Conservation (phyloP, 306 rosid genomes). For the Medicago arabica region DNA sequence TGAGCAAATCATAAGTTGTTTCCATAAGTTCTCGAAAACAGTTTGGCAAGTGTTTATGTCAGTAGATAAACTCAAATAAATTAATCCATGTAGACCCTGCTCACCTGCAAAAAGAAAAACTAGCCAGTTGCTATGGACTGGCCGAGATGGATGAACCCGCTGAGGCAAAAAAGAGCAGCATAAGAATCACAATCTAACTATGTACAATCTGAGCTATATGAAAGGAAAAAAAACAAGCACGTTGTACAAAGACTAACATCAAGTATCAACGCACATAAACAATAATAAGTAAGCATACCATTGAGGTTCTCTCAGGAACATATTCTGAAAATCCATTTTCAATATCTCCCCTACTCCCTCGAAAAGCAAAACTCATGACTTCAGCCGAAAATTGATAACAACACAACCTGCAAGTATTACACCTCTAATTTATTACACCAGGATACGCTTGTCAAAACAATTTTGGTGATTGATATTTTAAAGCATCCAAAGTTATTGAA, state of each 20-base stretch:
- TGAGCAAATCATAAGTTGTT: not conserved
- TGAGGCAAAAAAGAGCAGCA: conserved; percentile 26
- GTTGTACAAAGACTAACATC: conserved; percentile 8
- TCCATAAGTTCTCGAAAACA: not conserved
- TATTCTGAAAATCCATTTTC: conserved; percentile 75
- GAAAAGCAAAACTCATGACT: conserved; percentile 71
- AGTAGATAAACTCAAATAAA: not conserved
- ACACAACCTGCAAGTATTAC: conserved; percentile 37
- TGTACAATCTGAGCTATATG: conserved; percentile 3
- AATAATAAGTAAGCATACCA: conserved; percentile 49
- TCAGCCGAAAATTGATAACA: conserved; percentile 16
- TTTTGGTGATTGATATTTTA: not conserved
- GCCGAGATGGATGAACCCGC: conserved; percentile 51
- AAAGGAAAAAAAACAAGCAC: conserved; percentile 7
- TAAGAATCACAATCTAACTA: conserved; percentile 24
- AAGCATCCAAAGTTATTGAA: conserved; percentile 10
- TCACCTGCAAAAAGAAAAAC: conserved; percentile 86
- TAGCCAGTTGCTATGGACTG: conserved; percentile 59
- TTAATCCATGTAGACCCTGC: not conserved
- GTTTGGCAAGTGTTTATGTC: not conserved
- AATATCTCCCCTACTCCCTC: conserved; percentile 73
- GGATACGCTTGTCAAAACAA: not conserved
- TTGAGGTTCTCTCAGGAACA: conserved; percentile 55
- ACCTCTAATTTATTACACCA: conserved; percentile 13
- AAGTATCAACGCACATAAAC: conserved; percentile 7